phyloP scores from a whole-genome alignment of 148 eudicot genomes.

The Selenicereus undatus region DNA sequence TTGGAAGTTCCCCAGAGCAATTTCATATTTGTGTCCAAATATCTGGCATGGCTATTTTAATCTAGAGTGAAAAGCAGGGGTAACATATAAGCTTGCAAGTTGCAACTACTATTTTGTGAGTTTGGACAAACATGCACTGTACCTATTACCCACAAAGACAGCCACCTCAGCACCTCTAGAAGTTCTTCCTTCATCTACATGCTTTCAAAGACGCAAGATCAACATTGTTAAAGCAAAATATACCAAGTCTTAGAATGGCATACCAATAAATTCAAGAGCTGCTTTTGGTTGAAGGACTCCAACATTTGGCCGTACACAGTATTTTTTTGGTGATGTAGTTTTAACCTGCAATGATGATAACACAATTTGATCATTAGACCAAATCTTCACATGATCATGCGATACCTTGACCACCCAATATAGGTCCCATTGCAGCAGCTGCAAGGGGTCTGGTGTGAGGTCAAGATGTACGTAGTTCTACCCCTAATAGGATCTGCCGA shows the following conservation, averaged over 20 bases:
- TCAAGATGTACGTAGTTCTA: neutral
- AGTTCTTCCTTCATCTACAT: neutral
- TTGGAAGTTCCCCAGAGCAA: too few species aligned
- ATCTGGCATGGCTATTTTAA: neutral
- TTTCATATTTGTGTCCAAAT: neutral
- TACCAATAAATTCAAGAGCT: slow-evolving; percentile 73
- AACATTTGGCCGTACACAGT: slow-evolving; percentile 79
- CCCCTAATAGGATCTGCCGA: too few species aligned
- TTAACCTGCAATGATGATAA: slow-evolving; percentile 14
- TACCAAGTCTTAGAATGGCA: neutral
- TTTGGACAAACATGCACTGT: neutral
- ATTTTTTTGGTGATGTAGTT: slow-evolving; percentile 92
- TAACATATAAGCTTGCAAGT: neutral
- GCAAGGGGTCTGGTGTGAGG: too few species aligned
- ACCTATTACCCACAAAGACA: neutral
- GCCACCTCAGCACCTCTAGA: neutral
- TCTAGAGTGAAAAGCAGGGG: neutral
- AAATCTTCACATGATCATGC: neutral
- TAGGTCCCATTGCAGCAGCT: neutral
- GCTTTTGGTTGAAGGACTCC: slow-evolving; percentile 69
- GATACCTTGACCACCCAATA: neutral
- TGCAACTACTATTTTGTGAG: neutral
- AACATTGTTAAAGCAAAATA: neutral
- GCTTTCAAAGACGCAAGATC: neutral
- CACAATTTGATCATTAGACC: neutral